Base-by-base conservation (phyloP, 176 grass and related monocot genomes). In the Carex littledalei region DNA sequence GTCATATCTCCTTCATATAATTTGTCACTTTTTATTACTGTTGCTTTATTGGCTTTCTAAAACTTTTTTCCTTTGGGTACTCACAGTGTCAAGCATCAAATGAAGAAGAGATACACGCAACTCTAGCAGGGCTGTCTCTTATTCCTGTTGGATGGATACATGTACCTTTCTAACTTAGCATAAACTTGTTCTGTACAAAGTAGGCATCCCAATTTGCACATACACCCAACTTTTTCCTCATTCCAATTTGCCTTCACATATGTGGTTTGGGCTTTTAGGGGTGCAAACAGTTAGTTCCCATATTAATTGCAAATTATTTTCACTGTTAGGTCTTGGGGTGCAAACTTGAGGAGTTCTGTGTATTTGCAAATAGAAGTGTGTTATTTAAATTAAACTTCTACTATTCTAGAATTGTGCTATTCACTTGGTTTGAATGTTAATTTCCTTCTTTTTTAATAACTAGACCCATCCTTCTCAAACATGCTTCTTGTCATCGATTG, bases 391-490 rank as follows among this genome's bases (percentile, higher is more conserved):
- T 8, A 74, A 24, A 74, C 1, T 13, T 49, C 26, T 76, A 77
- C 18, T 7, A 24, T 26, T 32, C 24, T 78, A 56, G 8, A 76
- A 7, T 78, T 56, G 20, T 70, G 20, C 5, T 56, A 55, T 55
- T 78, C 22, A 31, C 22, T 49, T 49, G 18, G 3, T 15, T 24
- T 49, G 9, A 74, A 50, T 50, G 6, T 78, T 32, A 56, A 56
- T 17, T 17, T 41, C 13, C 26, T 67, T 45, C 15, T 67, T 8
- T 31, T 65, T 49, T 26, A 24, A 67, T 83, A 52, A 17, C 10
- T 68, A 99, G 96, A 99, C 96, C 6, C 96, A 99, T 61, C 96
- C 96, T 83, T 94, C 96, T 53, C 96, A 99, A 61, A 95, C 91
- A 62, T 99, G 96, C 90, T 99, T 99, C 86, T 86, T 99, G 45